These are phyloP conservation scores for Salix dunnii DNA, from an alignment of 345 rosid genomes.

Conservation along the genomic window DNA sequence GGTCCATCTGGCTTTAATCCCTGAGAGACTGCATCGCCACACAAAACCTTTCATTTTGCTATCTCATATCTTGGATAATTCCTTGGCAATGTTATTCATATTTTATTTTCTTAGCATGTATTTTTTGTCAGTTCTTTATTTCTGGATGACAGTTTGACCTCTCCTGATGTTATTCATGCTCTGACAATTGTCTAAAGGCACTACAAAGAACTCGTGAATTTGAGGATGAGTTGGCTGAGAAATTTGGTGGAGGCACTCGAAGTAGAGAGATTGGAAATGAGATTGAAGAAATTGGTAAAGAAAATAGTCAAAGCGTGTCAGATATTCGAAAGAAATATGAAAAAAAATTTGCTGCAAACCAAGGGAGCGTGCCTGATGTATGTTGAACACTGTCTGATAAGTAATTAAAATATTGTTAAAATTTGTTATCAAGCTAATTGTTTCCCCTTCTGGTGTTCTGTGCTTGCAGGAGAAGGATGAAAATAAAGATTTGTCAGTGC, in stretches of 20 bases:
- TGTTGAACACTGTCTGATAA: slow-evolving; percentile 9
- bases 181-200: slow-evolving; percentile 50
- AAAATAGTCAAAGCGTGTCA: slow-evolving; percentile 60
- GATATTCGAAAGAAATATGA: slow-evolving; percentile 95
- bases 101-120: not conserved
- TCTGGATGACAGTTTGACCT: slow-evolving; percentile 1
- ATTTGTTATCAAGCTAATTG: not conserved
- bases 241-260: slow-evolving; percentile 80
- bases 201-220: slow-evolving; percentile 91
- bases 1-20: not conserved
- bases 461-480: slow-evolving; percentile 65
- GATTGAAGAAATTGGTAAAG: slow-evolving; percentile 82
- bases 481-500: slow-evolving; percentile 72
- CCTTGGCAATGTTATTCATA: not conserved
- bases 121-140: not conserved
- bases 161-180: slow-evolving; percentile 5
- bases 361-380: slow-evolving; percentile 60
- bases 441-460: slow-evolving; percentile 17
- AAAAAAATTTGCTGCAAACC: slow-evolving; percentile 77
- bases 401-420: not conserved
- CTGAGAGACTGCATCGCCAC: not conserved
- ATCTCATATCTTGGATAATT: not conserved
- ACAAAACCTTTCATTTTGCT: not conserved
- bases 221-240: slow-evolving; percentile 90
- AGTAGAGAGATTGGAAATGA: slow-evolving; percentile 63